A percentile compares a stretch with the other conserved stretches of the same genome.
Evolutionary conservation across 225 moss, liverwort and hornwort genomes (phyloP).

Genomic region (Physcomitrium patens): DNA sequence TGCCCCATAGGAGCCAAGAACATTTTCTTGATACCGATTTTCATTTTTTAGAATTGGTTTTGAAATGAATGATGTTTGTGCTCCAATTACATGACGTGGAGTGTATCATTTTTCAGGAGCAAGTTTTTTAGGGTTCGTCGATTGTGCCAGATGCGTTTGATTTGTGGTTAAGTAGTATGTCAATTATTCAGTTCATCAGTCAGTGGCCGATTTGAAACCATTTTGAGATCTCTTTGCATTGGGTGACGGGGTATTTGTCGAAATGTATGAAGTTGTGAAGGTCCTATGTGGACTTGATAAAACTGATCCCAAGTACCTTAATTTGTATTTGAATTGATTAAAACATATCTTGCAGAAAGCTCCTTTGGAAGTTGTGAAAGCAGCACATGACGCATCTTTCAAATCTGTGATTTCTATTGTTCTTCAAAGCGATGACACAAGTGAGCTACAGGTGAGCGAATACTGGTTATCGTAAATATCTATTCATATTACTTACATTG

Average conservation of each 20-base stretch:
- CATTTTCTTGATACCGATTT: not conserved
- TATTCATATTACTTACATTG: constrained; percentile 2
- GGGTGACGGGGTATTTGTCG: constrained; percentile 4
- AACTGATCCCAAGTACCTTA: constrained; percentile 24
- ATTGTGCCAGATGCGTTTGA: constrained; percentile 3
- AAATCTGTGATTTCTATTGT: constrained; percentile 68
- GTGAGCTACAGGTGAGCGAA: constrained; percentile 78
- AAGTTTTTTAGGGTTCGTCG: not conserved
- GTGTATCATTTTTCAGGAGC: constrained; percentile 1
- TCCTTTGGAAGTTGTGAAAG: constrained; percentile 65
- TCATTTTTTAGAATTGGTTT: constrained; percentile 22
- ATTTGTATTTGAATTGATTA: constrained; percentile 18
- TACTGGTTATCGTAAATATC: not conserved
- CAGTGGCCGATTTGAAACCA: constrained; percentile 4
- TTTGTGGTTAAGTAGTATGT: not conserved
- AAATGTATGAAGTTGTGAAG: constrained; percentile 3
- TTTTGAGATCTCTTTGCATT: not conserved
- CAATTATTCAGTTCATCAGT: constrained; percentile 3
- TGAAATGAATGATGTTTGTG: too few relatives aligned
- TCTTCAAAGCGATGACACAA: constrained; percentile 80
- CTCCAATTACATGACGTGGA: not conserved
- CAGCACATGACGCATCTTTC: constrained; percentile 76
- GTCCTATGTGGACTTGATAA: constrained; percentile 1
- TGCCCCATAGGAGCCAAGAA: not conserved
- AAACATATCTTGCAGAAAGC: constrained; percentile 66